Evolutionary conservation across 2,329 filamentous ascomycete species (phyloP).

Genomic region (Coniochaeta prunicola): DNA sequence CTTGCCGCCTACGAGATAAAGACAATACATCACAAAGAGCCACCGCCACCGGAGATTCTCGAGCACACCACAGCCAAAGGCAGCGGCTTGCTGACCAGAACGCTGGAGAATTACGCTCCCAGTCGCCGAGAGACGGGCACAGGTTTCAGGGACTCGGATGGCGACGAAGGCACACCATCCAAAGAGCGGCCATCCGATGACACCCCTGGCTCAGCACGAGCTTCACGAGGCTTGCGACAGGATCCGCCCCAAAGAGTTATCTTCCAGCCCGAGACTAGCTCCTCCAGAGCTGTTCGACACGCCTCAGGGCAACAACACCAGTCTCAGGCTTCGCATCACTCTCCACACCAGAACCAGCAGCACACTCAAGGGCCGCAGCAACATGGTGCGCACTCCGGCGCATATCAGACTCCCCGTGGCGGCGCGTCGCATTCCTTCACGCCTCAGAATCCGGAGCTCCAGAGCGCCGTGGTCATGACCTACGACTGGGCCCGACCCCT

Average conservation of each 20-base stretch:
- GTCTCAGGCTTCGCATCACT: slow-evolving; percentile 14
- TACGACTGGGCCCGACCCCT: slow-evolving; percentile 59
- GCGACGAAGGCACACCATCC: slow-evolving; percentile 51
- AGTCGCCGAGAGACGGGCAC: slow-evolving; percentile 35
- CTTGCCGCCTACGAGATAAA: slow-evolving; percentile 82
- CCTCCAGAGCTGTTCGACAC: slow-evolving; percentile 57
- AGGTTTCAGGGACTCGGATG: slow-evolving; percentile 38
- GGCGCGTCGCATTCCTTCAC: slow-evolving; percentile 41
- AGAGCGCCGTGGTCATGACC: slow-evolving; percentile 54
- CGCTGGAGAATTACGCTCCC: slow-evolving; percentile 63
- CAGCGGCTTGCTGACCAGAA: slow-evolving; percentile 69
- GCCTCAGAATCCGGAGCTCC: slow-evolving; percentile 47
- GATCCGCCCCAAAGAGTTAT: slow-evolving; percentile 79
- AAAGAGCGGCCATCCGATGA: slow-evolving; percentile 46
- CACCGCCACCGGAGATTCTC: slow-evolving; percentile 80
- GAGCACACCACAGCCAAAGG: slow-evolving; percentile 84
- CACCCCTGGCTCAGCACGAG: slow-evolving; percentile 42
- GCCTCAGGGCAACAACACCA: slow-evolving; percentile 35
- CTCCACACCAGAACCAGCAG: slow-evolving; percentile 16
- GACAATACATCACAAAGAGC: slow-evolving; percentile 68
- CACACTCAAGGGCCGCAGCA: slow-evolving; percentile 7
- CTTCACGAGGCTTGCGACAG: slow-evolving; percentile 63
- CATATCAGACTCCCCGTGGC: slow-evolving; percentile 21
- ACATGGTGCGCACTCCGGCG: neutral
- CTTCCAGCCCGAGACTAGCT: slow-evolving; percentile 72